Conservation (phyloP, 768 basidiomycete genomes). For the Coprinopsis strossmayeri region DNA sequence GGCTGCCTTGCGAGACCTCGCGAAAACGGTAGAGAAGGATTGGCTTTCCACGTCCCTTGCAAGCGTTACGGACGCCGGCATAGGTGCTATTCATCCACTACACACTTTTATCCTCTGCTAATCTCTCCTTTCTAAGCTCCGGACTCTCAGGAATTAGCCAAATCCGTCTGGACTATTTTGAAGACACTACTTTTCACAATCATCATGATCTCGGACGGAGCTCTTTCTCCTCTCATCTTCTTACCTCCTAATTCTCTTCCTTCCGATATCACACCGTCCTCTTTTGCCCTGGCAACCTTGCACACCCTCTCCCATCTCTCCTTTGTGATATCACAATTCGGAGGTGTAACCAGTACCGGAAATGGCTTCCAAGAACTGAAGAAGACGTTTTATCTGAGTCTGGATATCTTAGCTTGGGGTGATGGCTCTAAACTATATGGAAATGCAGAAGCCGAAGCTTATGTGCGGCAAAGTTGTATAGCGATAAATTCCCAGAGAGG, state of each 20-base stretch:
- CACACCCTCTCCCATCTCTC: conserved; percentile 60
- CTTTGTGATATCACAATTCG: conserved; percentile 76
- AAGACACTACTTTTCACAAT: conserved; percentile 73
- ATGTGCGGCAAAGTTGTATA: conserved; percentile 22
- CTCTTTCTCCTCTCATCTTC: conserved; percentile 50
- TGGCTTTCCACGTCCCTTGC: conserved; percentile 40
- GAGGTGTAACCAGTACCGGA: conserved; percentile 51
- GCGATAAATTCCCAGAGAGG: conserved; percentile 18
- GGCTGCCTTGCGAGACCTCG: conserved; percentile 26
- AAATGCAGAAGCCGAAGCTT: conserved; percentile 21
- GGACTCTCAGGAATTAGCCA: conserved; percentile 36
- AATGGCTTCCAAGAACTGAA: conserved; percentile 67
- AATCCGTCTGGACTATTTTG: conserved; percentile 58
- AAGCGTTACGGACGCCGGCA: conserved; percentile 24
- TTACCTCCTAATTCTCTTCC: conserved; percentile 28
- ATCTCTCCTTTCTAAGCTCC: too few species aligned
- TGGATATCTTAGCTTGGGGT: conserved; percentile 58
- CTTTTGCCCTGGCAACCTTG: conserved; percentile 49
- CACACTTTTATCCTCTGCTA: too few species aligned
- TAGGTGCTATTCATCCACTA: too few species aligned
- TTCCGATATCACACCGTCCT: conserved; percentile 28
- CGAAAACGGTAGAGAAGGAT: conserved; percentile 38
- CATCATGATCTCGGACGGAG: conserved; percentile 62
- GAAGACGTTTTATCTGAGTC: conserved; percentile 66
- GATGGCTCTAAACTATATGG: conserved; percentile 20